A percentile compares a stretch with the other conserved stretches of the same genome.
phyloP scores from a whole-genome alignment of 176 grass and related monocot species.

The Miscanthus lutarioriparius region DNA sequence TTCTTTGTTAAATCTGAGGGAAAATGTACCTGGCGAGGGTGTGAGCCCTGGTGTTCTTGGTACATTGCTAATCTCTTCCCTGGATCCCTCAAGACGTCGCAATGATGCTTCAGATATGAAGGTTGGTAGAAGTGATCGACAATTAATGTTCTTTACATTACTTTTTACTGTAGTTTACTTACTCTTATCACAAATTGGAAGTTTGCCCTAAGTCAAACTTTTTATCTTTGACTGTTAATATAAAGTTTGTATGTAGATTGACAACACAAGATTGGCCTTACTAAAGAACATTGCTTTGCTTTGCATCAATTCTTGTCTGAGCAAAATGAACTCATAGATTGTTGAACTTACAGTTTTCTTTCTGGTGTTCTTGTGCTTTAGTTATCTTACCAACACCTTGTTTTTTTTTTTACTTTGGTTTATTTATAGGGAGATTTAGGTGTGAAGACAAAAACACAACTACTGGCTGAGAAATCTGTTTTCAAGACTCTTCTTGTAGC shows the following conservation, averaged over 20 bases:
- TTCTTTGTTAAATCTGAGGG: conserved; percentile 84
- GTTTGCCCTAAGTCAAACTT: background rate
- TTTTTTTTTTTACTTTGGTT: background rate
- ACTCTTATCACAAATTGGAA: background rate
- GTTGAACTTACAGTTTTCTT: conserved; percentile 14
- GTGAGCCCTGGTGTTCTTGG: conserved; percentile 73
- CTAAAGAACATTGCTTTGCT: background rate
- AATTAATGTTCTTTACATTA: background rate
- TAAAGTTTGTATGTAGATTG: background rate
- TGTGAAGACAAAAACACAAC: conserved; percentile 98
- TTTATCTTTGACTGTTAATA: background rate
- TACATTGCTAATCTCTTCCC: conserved; percentile 73
- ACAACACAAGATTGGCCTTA: background rate
- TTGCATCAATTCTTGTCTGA: conserved; percentile 7
- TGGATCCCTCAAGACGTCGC: conserved; percentile 82
- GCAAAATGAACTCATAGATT: conserved; percentile 30
- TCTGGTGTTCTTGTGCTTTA: background rate
- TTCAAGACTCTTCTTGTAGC: conserved; percentile 89
- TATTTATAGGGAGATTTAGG: conserved; percentile 83
- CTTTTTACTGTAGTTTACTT: background rate
- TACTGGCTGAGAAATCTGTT: conserved; percentile 95
- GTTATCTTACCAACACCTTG: background rate
- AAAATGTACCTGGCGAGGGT: conserved; percentile 80
- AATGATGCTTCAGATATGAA: conserved; percentile 89
- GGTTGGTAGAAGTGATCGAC: conserved; percentile 47